phyloP scores from a whole-genome alignment of 2,329 filamentous ascomycete genomes.

The Tympanopsis confertula region DNA sequence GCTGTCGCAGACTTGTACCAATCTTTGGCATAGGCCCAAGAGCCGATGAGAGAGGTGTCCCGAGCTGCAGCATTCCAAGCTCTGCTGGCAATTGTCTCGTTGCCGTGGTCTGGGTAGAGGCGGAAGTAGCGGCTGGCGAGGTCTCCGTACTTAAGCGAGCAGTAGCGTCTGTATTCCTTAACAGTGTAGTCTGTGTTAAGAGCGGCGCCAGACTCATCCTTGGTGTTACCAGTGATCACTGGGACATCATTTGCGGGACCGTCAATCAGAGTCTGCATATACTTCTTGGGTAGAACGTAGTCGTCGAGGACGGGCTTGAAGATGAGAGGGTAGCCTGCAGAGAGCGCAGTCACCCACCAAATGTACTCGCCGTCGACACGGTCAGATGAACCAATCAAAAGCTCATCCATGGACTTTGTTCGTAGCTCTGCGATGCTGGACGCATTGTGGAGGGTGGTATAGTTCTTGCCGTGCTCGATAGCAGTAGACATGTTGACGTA shows the following conservation, averaged over 20 bases:
- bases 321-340: conserved; percentile 12
- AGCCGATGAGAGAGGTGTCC: conserved; percentile 11
- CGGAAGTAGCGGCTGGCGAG: conserved; percentile 12
- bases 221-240: conserved; percentile 20
- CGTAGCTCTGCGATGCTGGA: conserved; percentile 4
- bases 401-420: conserved; percentile 2
- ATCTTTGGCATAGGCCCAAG: conserved; percentile 15
- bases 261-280: conserved; percentile 8
- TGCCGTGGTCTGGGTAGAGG: conserved; percentile 13
- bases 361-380: conserved; percentile 11
- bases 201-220: conserved; percentile 16
- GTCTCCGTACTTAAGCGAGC: conserved; percentile 6
- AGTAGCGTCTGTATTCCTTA: conserved; percentile 10
- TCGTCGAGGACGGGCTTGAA: conserved; percentile 13
- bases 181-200: conserved; percentile 11
- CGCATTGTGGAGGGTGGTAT: conserved; percentile 8
- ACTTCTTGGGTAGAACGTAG: conserved; percentile 10
- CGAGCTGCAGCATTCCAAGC: conserved; percentile 14
- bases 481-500: conserved; percentile 15
- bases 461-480: conserved; percentile 11
- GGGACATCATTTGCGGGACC: conserved; percentile 20
- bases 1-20: conserved; percentile 12
- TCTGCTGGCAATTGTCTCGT: conserved; percentile 8
- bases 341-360: conserved; percentile 16
- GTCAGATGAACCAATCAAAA: conserved; percentile 12